Conservation (phyloP, 305 asterid genomes). For the Stenogyne calaminthoides region DNA sequence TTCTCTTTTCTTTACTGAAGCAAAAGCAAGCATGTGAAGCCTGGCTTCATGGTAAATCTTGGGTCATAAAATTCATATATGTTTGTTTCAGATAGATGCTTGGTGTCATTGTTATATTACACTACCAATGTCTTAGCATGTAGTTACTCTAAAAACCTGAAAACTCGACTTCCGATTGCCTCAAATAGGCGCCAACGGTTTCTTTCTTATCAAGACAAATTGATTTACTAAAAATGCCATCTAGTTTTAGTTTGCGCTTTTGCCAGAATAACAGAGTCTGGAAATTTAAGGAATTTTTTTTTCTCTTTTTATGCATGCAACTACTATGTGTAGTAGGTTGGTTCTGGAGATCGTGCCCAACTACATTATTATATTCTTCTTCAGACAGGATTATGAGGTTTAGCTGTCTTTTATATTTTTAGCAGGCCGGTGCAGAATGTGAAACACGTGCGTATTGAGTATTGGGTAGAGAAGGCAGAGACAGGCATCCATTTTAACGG, state of each 20-base stretch:
- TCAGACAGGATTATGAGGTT: conserved; percentile 38
- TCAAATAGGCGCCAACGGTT: not conserved
- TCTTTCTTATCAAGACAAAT: conserved; percentile 5
- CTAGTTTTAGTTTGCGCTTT: conserved; percentile 6
- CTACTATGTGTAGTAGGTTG: conserved; percentile 20
- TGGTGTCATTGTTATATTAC: conserved; percentile 4
- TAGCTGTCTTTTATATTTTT: conserved; percentile 45
- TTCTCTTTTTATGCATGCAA: not conserved
- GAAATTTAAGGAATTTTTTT: not conserved
- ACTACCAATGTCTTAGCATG: conserved; percentile 13
- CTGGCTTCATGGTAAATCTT: conserved; percentile 15
- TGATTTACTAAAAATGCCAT: conserved; percentile 18
- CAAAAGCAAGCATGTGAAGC: conserved; percentile 17
- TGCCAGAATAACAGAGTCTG: not conserved
- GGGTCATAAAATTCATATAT: not conserved
- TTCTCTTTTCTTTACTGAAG: conserved; percentile 3
- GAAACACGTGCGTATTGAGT: conserved; percentile 76
- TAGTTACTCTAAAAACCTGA: not conserved
- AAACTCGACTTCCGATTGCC: conserved; percentile 11
- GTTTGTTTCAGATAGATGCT: conserved; percentile 16
- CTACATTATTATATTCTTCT: conserved; percentile 19
- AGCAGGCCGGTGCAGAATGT: conserved; percentile 87
- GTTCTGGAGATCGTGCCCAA: conserved; percentile 3
- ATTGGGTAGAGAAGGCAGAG: conserved; percentile 99
- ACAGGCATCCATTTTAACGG: conserved; percentile 90